phyloP scores from a whole-genome alignment of 2,329 filamentous ascomycete species.

The Trichoderma atrobrunneum region DNA sequence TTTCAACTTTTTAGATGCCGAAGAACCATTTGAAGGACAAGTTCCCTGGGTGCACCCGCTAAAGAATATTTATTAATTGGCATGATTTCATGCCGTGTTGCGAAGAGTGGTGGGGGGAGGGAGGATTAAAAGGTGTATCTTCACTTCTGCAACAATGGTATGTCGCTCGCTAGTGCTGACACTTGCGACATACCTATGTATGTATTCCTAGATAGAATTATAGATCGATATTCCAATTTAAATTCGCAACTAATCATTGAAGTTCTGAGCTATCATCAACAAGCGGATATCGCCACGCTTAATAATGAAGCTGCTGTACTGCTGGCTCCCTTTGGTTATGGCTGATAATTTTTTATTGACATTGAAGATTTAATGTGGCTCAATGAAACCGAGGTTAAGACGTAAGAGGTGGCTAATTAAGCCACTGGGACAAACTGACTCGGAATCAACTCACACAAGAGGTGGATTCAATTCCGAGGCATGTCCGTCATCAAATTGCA shows the following conservation, averaged over 20 bases:
- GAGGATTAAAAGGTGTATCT: not conserved
- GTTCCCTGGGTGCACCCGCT: not conserved
- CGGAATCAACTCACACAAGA: not conserved
- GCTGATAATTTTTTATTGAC: not conserved
- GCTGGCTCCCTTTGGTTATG: too few species aligned
- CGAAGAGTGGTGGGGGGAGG: not conserved
- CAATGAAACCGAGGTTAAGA: not conserved
- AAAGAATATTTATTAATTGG: not conserved
- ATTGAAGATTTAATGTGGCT: not conserved
- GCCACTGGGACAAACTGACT: not conserved
- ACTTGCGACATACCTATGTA: not conserved
- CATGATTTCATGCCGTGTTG: not conserved
- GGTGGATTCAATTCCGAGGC: not conserved
- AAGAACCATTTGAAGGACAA: not conserved
- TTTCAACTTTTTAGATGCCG: constrained; percentile 3
- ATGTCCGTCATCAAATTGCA: not conserved
- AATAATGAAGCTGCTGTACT: not conserved
- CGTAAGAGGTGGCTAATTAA: not conserved
- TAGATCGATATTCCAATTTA: not conserved
- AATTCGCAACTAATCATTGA: not conserved
- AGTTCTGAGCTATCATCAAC: not conserved
- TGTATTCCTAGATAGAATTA: not conserved
- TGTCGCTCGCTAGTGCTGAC: not conserved
- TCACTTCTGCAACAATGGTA: not conserved
- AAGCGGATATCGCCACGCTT: not conserved